Base-by-base conservation (phyloP, 2,329 filamentous ascomycete species). In the Neocucurbitaria cava region DNA sequence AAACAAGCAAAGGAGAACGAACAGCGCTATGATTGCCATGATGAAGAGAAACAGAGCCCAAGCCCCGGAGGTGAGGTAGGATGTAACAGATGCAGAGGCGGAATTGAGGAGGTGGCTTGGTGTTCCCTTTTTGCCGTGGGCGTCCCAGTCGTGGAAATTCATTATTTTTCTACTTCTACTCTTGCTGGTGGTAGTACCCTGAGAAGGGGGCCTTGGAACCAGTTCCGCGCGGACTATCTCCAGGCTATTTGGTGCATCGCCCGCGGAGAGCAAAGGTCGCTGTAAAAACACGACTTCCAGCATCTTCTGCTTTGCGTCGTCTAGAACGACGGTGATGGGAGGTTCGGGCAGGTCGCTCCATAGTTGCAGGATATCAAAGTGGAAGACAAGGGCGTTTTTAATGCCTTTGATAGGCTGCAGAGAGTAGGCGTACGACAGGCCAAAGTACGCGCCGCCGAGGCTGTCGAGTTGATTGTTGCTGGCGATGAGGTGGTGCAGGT, bases 101-200 rank as follows among this genome's bases (percentile, higher is more conserved):
- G 54, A 40, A 1, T 59, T 58, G 8, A 68, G 24, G 1, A 59
- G 18, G 46, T 74, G 70, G 40, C 59, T 39, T 2, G 61, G 33
- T 8, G 69, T 71, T 17, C 70, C 70, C 41, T 69, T 74, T 11
- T 60, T 52, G 3, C 72, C 72, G 33, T 65, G 60, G 2, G 44
- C 44, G 43, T 74, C 72, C 70, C 69, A 72, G 3, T 70, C 66
- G 2, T 58, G 62, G 47, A 69, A 72, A 47, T 61, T 54, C 69
- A 74, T 71, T 1, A 54, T 58, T 31, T 49, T 48, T 35, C 44
- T 56, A 9, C 9, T 26, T 30, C 20, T 18, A 44, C 8, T 46
- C 17, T 4, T n/a, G n/a, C n/a, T n/a, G n/a, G n/a, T n/a, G n/a
- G n/a, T n/a, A n/a, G n/a, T n/a, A n/a, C n/a, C n/a, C n/a, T n/a